These are phyloP conservation scores for Sphagnum fallax DNA, from an alignment of 228 moss, liverwort and hornwort genomes.

Conservation along the genomic window DNA sequence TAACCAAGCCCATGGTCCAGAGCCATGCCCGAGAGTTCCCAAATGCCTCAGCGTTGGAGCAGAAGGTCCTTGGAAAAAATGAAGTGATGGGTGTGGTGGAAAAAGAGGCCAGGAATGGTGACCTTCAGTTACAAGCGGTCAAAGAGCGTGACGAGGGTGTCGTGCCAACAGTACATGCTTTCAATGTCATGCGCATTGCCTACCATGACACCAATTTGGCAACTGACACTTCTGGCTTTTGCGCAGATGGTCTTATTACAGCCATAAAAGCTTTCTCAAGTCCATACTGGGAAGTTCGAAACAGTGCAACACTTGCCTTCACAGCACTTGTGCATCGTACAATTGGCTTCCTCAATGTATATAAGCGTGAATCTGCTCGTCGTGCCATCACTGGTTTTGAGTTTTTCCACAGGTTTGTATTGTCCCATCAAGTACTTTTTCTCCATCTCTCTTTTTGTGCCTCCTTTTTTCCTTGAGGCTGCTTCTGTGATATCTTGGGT, in stretches of 20 bases:
- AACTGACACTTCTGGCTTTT: conserved; percentile 96
- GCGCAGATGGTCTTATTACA: conserved; percentile 90
- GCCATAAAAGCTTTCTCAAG: conserved; percentile 84
- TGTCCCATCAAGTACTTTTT: background rate
- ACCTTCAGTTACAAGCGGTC: conserved; percentile 6
- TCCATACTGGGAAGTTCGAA: conserved; percentile 96
- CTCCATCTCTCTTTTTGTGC: background rate
- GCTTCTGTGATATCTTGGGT: too few relatives aligned
- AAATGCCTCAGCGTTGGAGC: background rate
- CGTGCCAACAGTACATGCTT: conserved; percentile 89
- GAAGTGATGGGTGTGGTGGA: background rate
- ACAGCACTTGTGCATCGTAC: conserved; percentile 93
- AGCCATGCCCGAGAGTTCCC: background rate
- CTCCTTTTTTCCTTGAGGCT: too few relatives aligned
- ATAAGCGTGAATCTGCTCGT: conserved; percentile 92
- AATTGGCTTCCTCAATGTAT: conserved; percentile 91
- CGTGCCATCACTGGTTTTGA: conserved; percentile 98
- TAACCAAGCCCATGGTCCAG: conserved; percentile 10
- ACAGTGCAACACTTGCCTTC: conserved; percentile 94
- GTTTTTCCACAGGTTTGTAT: conserved; percentile 82
- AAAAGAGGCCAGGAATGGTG: background rate
- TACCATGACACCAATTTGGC: conserved; percentile 98
- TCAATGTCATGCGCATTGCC: conserved; percentile 84
- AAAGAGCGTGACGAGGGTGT: conserved; percentile 94
- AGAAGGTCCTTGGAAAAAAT: background rate